A percentile compares a stretch with the other conserved stretches of the same genome.
These are phyloP conservation scores for Heliamphora pulchella DNA, from an alignment of 179 eudicot genomes.

Conservation along the genomic window DNA sequence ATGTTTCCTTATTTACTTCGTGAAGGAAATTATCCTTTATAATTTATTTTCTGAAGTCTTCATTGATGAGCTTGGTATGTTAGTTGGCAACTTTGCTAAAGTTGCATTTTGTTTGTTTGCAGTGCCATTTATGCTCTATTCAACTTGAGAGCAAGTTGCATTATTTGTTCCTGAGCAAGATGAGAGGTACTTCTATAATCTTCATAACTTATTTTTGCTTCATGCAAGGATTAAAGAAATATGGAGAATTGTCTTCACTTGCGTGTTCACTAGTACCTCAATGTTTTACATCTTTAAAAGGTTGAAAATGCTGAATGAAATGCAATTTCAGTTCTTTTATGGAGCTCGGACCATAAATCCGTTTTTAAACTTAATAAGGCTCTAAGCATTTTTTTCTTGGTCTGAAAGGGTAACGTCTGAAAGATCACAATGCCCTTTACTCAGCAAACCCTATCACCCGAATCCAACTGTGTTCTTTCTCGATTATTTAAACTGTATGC, in stretches of 20 bases:
- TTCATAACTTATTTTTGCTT: background rate
- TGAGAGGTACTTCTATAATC: conserved; percentile 18
- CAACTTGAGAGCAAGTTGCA: conserved; percentile 27
- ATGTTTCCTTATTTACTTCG: no score
- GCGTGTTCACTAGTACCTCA: background rate
- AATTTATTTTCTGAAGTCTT: background rate
- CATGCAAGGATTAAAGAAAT: background rate
- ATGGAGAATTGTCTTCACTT: background rate
- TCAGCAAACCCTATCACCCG: no score
- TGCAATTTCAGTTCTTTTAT: background rate
- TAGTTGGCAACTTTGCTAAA: background rate
- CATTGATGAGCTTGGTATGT: conserved; percentile 10
- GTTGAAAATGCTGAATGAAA: no score
- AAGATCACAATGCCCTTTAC: no score
- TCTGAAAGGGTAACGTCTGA: no score
- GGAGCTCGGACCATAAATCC: background rate
- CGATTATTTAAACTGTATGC: no score
- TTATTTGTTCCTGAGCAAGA: conserved; percentile 16
- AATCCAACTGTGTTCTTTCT: no score
- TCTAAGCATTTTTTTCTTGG: no score
- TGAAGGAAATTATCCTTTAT: background rate
- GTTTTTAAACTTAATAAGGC: background rate
- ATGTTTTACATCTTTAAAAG: background rate
- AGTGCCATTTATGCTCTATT: conserved; percentile 60
- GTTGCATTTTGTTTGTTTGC: conserved; percentile 27